These are phyloP conservation scores for Plantago lanceolata DNA, from an alignment of 305 asterid genomes.

Conservation along the genomic window DNA sequence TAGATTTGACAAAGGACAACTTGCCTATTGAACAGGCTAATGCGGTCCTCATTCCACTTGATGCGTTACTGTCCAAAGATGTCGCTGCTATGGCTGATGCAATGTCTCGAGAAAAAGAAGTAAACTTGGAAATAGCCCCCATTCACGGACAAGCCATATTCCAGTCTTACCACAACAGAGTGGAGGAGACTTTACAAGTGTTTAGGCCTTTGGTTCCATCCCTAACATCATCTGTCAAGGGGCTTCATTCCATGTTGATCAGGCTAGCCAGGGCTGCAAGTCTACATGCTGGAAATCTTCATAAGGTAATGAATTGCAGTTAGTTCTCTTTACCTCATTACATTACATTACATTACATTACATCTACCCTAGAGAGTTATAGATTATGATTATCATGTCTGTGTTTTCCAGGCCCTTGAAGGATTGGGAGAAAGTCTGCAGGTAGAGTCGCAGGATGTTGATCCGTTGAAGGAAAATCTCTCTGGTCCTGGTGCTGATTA, in stretches of 20 bases:
- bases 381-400: slow-evolving; percentile 10
- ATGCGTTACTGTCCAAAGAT: slow-evolving; percentile 76
- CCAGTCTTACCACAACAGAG: slow-evolving; percentile 77
- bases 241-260: slow-evolving; percentile 72
- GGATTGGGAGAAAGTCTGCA: slow-evolving; percentile 96
- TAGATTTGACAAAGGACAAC: slow-evolving; percentile 25
- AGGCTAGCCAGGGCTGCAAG: slow-evolving; percentile 88
- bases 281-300: slow-evolving; percentile 99
- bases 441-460: slow-evolving; percentile 60
- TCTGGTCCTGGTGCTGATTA: slow-evolving; percentile 43
- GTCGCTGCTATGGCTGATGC: slow-evolving; percentile 82
- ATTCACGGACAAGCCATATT: slow-evolving; percentile 96
- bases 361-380: slow-evolving; percentile 20
- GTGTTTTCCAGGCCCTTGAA: slow-evolving; percentile 78
- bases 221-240: slow-evolving; percentile 68
- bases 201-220: slow-evolving; percentile 81
- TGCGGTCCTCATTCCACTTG: slow-evolving; percentile 85
- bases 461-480: slow-evolving; percentile 51
- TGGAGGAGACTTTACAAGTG: slow-evolving; percentile 65
- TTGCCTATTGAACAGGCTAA: slow-evolving; percentile 59
- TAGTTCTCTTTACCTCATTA: slow-evolving; percentile 15
- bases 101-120: slow-evolving; percentile 68
- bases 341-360: slow-evolving; percentile 16
- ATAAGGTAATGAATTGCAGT: slow-evolving; percentile 57
- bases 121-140: slow-evolving; percentile 70